Base-by-base conservation (phyloP, 768 basidiomycete genomes). In the Ramaria sp. region DNA sequence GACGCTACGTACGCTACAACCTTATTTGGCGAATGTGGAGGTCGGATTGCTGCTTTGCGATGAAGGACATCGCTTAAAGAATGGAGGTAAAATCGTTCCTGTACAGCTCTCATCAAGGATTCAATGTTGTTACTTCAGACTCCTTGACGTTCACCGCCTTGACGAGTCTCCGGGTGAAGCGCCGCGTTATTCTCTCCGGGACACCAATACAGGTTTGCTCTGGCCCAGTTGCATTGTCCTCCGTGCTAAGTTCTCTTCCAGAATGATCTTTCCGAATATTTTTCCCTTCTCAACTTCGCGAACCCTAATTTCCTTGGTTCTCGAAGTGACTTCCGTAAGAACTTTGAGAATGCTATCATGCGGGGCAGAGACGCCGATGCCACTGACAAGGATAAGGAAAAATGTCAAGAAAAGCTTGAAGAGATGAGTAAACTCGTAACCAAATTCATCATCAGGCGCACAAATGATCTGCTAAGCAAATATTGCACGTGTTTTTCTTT, bases 11-110 rank as follows among this genome's bases (percentile, higher is more conserved):
- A 85, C 85, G 3, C 71, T 97, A 12, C 77, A 83, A 7, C 80
- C 69, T 0, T 80, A 94, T 62, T 74, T 98, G 10, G 82, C 82
- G 3, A 79, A 77, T 55, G 90, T 88, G 59, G 81, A 74, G 50
- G 88, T 99, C 45, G 96, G 96, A 1, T 69, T 99, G 15, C 70
- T 99, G n/a, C 78, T 99, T 28, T 95, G 92, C 58, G 95, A 99
- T 62, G 95, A 99, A 71, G 95, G 95, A 3, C 95, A 99, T 71
- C 75, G 95, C 49, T 72, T 99, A 56, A 99, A 99, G 71, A 99
- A 99, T 65, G 88, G 88, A 45, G 88, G 93, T 88, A 59, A 15
- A 51, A 73, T 69, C 52, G 22, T 49, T 49, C n/a, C 53, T 20
- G 16, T 24, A 28, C 32, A 20, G 18, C 24, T 53, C 38, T 56